A percentile compares a stretch with the other conserved stretches of the same genome.
Conservation (phyloP, 2,329 filamentous ascomycete genomes). For the Whalleya microplaca region DNA sequence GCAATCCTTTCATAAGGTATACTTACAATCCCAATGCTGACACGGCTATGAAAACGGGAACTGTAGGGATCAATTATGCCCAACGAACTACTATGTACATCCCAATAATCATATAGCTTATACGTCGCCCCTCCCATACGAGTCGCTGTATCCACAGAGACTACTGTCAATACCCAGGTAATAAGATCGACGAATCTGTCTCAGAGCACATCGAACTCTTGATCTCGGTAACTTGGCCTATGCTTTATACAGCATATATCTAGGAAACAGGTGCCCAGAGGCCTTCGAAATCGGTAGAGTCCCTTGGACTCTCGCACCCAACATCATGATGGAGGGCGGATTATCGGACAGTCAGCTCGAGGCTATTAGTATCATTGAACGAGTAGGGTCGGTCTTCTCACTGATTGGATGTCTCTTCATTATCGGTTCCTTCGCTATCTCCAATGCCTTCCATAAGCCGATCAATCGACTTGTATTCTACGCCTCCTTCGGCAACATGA, state of each 20-base stretch:
- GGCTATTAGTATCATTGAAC: conserved; percentile 66
- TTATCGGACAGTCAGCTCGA: conserved; percentile 45
- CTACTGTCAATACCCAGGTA: too few species aligned
- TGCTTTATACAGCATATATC: neutral
- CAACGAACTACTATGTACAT: too few species aligned
- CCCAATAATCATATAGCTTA: neutral
- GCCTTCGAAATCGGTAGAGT: neutral
- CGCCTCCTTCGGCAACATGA: conserved; percentile 79
- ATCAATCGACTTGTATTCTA: conserved; percentile 87
- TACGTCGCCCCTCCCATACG: neutral
- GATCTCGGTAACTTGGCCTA: neutral
- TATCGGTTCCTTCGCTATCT: conserved; percentile 70
- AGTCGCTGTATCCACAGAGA: neutral
- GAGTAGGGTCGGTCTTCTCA: conserved; percentile 71
- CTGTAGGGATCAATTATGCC: too few species aligned
- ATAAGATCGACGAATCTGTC: too few species aligned
- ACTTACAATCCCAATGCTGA: neutral
- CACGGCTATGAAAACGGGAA: too few species aligned
- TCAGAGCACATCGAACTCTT: neutral
- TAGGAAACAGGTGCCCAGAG: neutral
- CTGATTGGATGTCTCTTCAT: conserved; percentile 73
- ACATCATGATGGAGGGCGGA: conserved; percentile 14
- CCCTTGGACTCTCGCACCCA: neutral
- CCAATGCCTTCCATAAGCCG: conserved; percentile 76
- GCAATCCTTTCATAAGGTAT: neutral